These are phyloP conservation scores for Lipomyces yamadae DNA, from an alignment of 805 yeast species.

Conservation along the genomic window DNA sequence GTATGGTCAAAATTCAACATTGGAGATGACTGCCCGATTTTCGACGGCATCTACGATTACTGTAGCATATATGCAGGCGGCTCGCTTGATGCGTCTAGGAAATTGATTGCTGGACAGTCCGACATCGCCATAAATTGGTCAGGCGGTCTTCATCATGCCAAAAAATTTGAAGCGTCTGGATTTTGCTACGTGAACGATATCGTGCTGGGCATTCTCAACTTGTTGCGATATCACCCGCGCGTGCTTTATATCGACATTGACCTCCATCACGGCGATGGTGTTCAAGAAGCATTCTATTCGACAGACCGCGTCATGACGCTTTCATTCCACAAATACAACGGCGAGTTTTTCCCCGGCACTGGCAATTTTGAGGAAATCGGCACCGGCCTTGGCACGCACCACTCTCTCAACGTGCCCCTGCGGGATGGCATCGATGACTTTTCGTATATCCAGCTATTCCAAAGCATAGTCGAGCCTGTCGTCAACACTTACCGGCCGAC, in stretches of 20 bases:
- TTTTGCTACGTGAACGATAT: slow-evolving; percentile 91
- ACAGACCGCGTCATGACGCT: slow-evolving; percentile 91
- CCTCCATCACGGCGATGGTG: slow-evolving; percentile 95
- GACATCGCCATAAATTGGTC: slow-evolving; percentile 93
- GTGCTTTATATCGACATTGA: slow-evolving; percentile 88
- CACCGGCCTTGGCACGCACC: slow-evolving; percentile 77
- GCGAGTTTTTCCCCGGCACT: slow-evolving; percentile 92
- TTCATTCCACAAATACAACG: slow-evolving; percentile 86
- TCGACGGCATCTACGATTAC: slow-evolving; percentile 77
- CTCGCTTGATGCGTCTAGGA: slow-evolving; percentile 86
- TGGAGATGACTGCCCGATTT: slow-evolving; percentile 89
- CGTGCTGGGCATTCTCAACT: slow-evolving; percentile 78
- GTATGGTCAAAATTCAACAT: slow-evolving; percentile 75
- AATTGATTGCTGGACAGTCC: slow-evolving; percentile 77
- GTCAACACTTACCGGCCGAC: slow-evolving; percentile 88
- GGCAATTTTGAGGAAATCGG: slow-evolving; percentile 87
- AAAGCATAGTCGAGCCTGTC: slow-evolving; percentile 86
- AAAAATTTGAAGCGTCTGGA: slow-evolving; percentile 86
- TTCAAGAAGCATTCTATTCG: slow-evolving; percentile 90
- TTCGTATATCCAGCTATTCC: slow-evolving; percentile 61
- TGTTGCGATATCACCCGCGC: slow-evolving; percentile 80
- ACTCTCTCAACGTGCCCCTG: slow-evolving; percentile 82
- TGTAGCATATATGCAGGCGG: slow-evolving; percentile 86
- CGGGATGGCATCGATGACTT: slow-evolving; percentile 95
- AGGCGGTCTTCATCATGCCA: slow-evolving; percentile 93